Conservation (phyloP, 352 stramenopile genomes). For the Thalassiosira hispida region DNA sequence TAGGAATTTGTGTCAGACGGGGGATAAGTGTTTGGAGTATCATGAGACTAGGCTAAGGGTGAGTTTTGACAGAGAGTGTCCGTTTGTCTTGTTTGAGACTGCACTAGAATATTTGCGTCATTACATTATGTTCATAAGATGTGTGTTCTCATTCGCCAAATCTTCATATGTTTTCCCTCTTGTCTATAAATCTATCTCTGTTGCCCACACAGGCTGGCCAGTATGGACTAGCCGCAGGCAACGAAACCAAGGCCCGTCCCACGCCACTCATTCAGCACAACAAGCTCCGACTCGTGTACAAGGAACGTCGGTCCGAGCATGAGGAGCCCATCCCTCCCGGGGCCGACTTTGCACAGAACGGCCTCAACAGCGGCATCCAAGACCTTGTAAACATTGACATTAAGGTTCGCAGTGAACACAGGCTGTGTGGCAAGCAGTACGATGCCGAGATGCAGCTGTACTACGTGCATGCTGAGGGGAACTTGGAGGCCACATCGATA, state of each 20-base stretch:
- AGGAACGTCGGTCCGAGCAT: slow-evolving; percentile 7
- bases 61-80: not conserved
- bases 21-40: slow-evolving; percentile 33
- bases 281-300: slow-evolving; percentile 36
- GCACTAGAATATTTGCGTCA: not conserved
- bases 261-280: slow-evolving; percentile 40
- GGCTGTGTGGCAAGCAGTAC: slow-evolving; percentile 46
- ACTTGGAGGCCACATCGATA: slow-evolving; percentile 38
- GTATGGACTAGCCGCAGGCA: slow-evolving; percentile 11
- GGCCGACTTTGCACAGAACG: slow-evolving; percentile 42
- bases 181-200: too few relatives aligned
- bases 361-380: slow-evolving; percentile 28
- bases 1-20: slow-evolving; percentile 39
- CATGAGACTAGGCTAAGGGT: slow-evolving; percentile 37
- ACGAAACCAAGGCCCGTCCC: slow-evolving; percentile 9
- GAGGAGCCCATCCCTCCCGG: slow-evolving; percentile 21
- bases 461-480: slow-evolving; percentile 35
- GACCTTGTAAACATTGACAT: slow-evolving; percentile 48
- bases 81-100: not conserved
- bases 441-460: slow-evolving; percentile 55
- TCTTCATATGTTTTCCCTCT: too few relatives aligned
- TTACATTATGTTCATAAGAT: not conserved
- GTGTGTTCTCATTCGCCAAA: not conserved
- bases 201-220: slow-evolving; percentile 12
- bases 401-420: slow-evolving; percentile 50